Evolutionary conservation across 805 yeast species (phyloP).

Genomic region (Candida berthetii): DNA sequence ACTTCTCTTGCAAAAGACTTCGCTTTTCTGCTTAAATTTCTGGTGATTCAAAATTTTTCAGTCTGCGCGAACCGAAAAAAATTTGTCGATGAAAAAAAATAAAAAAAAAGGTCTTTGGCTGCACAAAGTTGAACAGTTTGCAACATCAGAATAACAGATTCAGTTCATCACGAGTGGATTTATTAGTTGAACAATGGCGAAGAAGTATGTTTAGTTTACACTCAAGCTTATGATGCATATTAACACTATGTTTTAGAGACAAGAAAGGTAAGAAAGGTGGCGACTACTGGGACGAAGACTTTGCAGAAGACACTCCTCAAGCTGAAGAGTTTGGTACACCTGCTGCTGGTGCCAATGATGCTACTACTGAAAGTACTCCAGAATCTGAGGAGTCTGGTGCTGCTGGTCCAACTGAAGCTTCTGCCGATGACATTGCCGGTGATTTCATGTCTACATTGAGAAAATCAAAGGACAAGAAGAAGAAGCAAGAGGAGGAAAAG

Average conservation of each 20-base stretch:
- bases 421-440: constrained; percentile 40
- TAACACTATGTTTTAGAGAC: constrained; percentile 25
- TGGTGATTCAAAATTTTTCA: not conserved
- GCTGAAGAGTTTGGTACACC: constrained; percentile 49
- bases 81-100: not conserved
- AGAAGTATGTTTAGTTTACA: not conserved
- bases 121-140: no score
- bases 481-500: constrained; percentile 57
- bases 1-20: not conserved
- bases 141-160: not conserved
- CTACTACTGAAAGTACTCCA: constrained; percentile 16
- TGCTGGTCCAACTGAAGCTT: constrained; percentile 23
- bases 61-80: constrained; percentile 1
- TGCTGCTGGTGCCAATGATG: constrained; percentile 13
- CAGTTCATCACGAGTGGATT: no score
- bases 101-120: no score
- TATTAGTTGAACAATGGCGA: constrained; percentile 1
- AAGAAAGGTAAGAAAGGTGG: constrained; percentile 64
- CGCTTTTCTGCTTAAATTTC: not conserved
- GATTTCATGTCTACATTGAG: constrained; percentile 84
- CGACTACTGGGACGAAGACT: constrained; percentile 78
- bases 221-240: not conserved
- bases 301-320: constrained; percentile 42
- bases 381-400: constrained; percentile 4
- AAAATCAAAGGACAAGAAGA: constrained; percentile 71